Evolutionary conservation across 805 yeast genomes (phyloP), one percentile per base, ranked within the genome.

Genomic region (Kuraishia borneana): DNA sequence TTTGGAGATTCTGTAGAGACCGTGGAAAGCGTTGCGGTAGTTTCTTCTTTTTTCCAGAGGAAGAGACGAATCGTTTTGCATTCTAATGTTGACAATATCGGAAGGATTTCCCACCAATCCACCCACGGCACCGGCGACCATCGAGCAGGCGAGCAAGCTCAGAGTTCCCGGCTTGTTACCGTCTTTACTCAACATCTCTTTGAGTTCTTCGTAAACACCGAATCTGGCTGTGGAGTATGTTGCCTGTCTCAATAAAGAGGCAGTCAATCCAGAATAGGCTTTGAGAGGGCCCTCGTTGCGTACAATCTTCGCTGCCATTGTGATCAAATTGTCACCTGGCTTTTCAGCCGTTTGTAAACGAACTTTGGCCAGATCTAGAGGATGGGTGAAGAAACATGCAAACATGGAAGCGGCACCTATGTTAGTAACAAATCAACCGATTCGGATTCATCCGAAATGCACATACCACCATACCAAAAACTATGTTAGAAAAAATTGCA

Each of bases 41-140:
- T 80, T 73, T 53, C 95, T 68, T 51, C 87, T 68, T 43, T 75
- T 65, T 2, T 63, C 76, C 4, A 56, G 37, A 4, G 87, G 83
- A 39, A 82, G 61, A 0, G 87, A 60, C 5, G 80, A 73, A 49
- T 84, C 95, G 53, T 84, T 84, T 54, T 84, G 95, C 95, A 84
- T 84, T 57, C 95, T 70, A 42, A 84, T 82, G 45, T 84, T 84
- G 26, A 83, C 85, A 10, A 84, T 80, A 51, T 84, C 95, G 1
- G 92, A 75, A 3, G 95, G 94, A 50, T 84, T 84, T 17, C 95
- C 95, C 2, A 82, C 80, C 17, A 83, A 56, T 7, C 94, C 94
- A 40, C 95, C 95, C 38, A 75, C 55, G 19, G 79, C 82, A 35
- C 95, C 95, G 9, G 88, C 73, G n/a, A 80, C 42, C 92, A 84